Conservation (phyloP, 139 green algal genomes). For the Coelastrella sp. region DNA sequence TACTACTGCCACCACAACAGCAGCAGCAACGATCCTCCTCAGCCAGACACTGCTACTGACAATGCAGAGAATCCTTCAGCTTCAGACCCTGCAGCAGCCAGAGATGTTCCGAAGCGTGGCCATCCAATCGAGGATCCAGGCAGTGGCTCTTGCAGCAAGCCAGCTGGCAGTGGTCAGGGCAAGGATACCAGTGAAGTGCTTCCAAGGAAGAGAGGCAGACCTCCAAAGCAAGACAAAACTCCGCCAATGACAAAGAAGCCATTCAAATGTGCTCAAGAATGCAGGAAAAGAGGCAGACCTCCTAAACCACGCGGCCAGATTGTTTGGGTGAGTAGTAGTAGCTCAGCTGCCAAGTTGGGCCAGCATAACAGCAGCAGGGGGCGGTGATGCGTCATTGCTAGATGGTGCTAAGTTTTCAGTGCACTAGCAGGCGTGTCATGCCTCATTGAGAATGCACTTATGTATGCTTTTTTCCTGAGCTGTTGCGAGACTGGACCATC, state of each 20-base stretch:
- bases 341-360: not conserved
- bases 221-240: not conserved
- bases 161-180: too few relatives aligned
- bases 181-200: not conserved
- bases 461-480: too few relatives aligned
- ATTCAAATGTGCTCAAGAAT: not conserved
- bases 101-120: not conserved
- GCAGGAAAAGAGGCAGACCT: not conserved
- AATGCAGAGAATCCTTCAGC: not conserved
- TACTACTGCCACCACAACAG: slow-evolving; percentile 5
- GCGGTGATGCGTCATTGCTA: too few relatives aligned
- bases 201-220: not conserved
- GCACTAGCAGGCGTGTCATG: too few relatives aligned
- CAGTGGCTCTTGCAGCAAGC: too few relatives aligned
- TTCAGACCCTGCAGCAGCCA: not conserved
- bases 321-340: not conserved
- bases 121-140: not conserved
- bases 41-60: not conserved
- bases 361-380: too few relatives aligned
- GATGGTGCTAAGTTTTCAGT: too few relatives aligned
- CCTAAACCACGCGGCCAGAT: not conserved
- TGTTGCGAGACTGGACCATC: too few relatives aligned
- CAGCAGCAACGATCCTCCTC: not conserved
- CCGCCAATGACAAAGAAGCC: too few relatives aligned
- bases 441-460: too few relatives aligned